A percentile compares a stretch with the other conserved stretches of the same genome.
phyloP scores from a whole-genome alignment of 441 rosid species.

The Adansonia grandidieri region DNA sequence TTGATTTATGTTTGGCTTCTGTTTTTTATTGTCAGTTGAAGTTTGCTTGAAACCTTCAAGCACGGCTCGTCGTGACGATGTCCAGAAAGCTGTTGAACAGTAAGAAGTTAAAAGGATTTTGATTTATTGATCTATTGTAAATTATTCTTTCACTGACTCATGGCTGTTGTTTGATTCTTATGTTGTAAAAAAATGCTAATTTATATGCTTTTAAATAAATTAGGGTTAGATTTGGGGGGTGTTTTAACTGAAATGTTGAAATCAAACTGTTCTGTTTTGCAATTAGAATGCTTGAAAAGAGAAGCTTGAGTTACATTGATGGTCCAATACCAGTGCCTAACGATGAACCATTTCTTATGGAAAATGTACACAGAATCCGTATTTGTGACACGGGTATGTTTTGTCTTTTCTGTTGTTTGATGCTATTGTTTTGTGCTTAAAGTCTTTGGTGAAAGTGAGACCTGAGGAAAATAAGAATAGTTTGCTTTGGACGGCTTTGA shows the following conservation, averaged over 20 bases:
- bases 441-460: background rate
- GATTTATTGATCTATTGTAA: background rate
- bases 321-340: conserved; percentile 77
- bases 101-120: conserved; percentile 23
- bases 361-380: conserved; percentile 71
- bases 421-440: background rate
- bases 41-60: conserved; percentile 88
- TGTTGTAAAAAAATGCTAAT: background rate
- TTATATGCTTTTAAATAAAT: background rate
- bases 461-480: background rate
- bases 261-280: conserved; percentile 15
- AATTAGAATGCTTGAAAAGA: conserved; percentile 82
- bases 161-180: background rate
- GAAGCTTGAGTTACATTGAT: conserved; percentile 86
- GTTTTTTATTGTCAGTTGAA: conserved; percentile 55
- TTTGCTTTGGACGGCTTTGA: background rate
- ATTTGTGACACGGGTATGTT: conserved; percentile 79
- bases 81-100: conserved; percentile 74
- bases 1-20: background rate
- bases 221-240: background rate
- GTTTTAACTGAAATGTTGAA: background rate
- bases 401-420: background rate
- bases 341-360: conserved; percentile 65
- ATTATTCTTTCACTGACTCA: background rate
- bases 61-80: conserved; percentile 71